Evolutionary conservation across 495 filamentous ascomycete genomes (phyloP).

Genomic region (Poronia punctata): DNA sequence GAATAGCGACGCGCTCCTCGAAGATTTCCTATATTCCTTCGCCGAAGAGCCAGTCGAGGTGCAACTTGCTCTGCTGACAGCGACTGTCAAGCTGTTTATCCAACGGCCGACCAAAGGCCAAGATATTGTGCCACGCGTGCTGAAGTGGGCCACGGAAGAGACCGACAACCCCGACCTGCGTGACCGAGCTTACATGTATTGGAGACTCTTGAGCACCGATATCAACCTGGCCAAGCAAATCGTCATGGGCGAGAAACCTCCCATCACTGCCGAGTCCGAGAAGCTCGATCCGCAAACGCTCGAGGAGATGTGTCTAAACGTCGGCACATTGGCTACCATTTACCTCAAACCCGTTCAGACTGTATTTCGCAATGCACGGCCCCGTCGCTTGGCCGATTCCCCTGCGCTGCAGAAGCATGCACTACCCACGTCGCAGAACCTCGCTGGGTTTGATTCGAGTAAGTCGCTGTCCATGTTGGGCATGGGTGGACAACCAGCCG

Average conservation of each 20-base stretch:
- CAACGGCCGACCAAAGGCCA: conserved; percentile 93
- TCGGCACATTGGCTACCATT: conserved; percentile 92
- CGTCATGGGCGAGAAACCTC: conserved; percentile 94
- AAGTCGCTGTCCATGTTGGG: conserved; percentile 47
- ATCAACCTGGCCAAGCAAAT: conserved; percentile 78
- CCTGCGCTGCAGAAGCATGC: conserved; percentile 74
- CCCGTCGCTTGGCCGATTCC: conserved; percentile 65
- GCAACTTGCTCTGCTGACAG: conserved; percentile 88
- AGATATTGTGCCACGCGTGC: conserved; percentile 85
- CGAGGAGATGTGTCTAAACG: conserved; percentile 94
- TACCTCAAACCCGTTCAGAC: conserved; percentile 97
- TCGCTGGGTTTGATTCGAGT: conserved; percentile 43
- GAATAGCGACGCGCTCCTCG: conserved; percentile 85
- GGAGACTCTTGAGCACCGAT: conserved; percentile 92
- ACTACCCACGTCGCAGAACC: conserved; percentile 37
- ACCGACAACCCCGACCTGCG: conserved; percentile 96
- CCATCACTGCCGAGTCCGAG: conserved; percentile 94
- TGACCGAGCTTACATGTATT: conserved; percentile 98
- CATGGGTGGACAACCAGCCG: conserved; percentile 42
- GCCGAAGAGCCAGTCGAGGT: conserved; percentile 91
- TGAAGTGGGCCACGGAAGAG: conserved; percentile 98
- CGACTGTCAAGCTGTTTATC: conserved; percentile 97
- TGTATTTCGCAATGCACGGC: conserved; percentile 88
- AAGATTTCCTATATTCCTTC: conserved; percentile 92
- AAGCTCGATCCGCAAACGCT: conserved; percentile 86